Evolutionary conservation across 148 eudicot species (phyloP).

Genomic region (Silene conica): DNA sequence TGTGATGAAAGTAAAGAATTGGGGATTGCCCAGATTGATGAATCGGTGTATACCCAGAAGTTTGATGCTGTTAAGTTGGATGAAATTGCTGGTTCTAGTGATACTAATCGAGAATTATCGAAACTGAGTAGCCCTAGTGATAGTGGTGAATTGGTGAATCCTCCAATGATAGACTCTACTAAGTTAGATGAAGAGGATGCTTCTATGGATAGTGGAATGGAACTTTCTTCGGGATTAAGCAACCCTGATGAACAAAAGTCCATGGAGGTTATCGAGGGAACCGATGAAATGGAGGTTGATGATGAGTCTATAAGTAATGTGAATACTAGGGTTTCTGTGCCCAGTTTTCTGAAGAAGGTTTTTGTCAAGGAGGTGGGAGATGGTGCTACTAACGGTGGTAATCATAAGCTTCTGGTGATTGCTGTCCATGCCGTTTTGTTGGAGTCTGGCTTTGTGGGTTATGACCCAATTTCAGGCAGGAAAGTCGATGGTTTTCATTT

Average conservation of each 20-base stretch:
- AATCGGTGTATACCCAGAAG: neutral
- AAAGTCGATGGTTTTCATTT: slow-evolving; percentile 48
- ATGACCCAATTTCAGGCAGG: slow-evolving; percentile 37
- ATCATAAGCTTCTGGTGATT: slow-evolving; percentile 63
- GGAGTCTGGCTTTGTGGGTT: slow-evolving; percentile 77
- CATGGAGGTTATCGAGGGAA: slow-evolving; percentile 22
- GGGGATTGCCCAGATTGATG: slow-evolving; percentile 1
- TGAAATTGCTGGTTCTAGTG: neutral
- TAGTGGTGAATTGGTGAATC: slow-evolving; percentile 7
- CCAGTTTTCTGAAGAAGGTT: slow-evolving; percentile 75
- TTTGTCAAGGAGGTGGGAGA: slow-evolving; percentile 67
- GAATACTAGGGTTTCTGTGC: slow-evolving; percentile 57
- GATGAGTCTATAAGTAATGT: slow-evolving; percentile 29
- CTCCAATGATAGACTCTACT: slow-evolving; percentile 6
- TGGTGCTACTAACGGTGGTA: slow-evolving; percentile 36
- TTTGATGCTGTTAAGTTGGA: neutral
- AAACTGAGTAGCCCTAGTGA: slow-evolving; percentile 16
- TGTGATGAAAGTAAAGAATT: neutral
- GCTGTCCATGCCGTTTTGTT: slow-evolving; percentile 78
- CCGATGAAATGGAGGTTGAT: slow-evolving; percentile 53
- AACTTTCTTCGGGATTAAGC: no score
- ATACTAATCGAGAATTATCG: slow-evolving; percentile 7
- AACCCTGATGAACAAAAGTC: neutral
- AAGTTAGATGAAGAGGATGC: slow-evolving; percentile 12
- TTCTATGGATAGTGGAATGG: slow-evolving; percentile 14